Conservation (phyloP, 140 eudicot species). For the Cichorium intybus region DNA sequence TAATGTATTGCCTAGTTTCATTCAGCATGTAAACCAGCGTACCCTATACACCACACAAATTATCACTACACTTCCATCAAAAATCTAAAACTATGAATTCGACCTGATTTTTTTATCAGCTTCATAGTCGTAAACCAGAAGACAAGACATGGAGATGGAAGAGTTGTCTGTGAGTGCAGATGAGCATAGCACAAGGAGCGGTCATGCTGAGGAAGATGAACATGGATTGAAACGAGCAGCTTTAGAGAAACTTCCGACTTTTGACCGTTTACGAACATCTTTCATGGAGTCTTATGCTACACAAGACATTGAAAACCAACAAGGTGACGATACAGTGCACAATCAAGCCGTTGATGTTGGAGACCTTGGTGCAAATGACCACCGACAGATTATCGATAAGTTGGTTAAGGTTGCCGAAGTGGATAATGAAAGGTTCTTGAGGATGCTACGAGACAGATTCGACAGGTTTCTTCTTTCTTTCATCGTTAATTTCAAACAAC, state of each 20-base stretch:
- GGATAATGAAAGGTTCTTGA: constrained; percentile 29
- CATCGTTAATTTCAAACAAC: neutral
- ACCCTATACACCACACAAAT: neutral
- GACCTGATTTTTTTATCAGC: neutral
- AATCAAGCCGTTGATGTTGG: constrained; percentile 32
- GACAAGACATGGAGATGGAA: constrained; percentile 15
- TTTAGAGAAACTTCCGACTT: constrained; percentile 26
- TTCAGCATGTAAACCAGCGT: neutral
- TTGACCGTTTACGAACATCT: constrained; percentile 26
- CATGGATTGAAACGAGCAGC: constrained; percentile 10
- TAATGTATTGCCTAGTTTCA: neutral
- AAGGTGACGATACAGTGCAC: neutral
- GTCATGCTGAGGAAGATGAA: constrained; percentile 19
- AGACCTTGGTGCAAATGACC: constrained; percentile 20
- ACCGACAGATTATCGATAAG: constrained; percentile 20
- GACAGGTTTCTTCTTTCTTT: constrained; percentile 23
- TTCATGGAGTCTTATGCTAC: constrained; percentile 15
- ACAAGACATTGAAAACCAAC: constrained; percentile 30
- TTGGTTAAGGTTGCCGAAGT: constrained; percentile 29
- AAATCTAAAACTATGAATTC: neutral
- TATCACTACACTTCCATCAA: neutral
- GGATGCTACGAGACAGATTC: constrained; percentile 27
- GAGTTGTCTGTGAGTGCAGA: constrained; percentile 22
- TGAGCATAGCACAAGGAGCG: constrained; percentile 23
- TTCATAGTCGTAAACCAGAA: neutral